Evolutionary conservation across 2,329 filamentous ascomycete species (phyloP).

Genomic region (Aspergillus sp.): DNA sequence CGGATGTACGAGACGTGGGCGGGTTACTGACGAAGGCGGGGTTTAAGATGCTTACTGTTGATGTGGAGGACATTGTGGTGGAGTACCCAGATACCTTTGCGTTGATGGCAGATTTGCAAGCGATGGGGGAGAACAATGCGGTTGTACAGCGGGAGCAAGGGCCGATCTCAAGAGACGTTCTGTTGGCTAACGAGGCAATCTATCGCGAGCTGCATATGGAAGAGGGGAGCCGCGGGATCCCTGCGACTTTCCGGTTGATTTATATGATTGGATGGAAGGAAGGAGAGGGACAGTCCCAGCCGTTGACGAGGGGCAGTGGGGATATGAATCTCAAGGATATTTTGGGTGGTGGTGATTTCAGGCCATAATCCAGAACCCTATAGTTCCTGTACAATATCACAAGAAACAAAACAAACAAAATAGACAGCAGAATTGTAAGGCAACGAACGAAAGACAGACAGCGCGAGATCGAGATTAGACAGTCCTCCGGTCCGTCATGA

Average conservation of each 20-base stretch:
- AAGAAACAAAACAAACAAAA: constrained; percentile 15
- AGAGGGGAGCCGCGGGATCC: constrained; percentile 63
- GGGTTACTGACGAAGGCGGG: constrained; percentile 82
- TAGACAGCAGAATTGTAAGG: neutral
- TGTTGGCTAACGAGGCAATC: constrained; percentile 84
- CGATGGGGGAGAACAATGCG: constrained; percentile 94
- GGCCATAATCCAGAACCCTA: constrained; percentile 21
- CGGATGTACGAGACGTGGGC: constrained; percentile 88
- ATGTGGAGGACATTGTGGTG: constrained; percentile 95
- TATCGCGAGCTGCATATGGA: constrained; percentile 87
- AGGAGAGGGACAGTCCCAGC: constrained; percentile 73
- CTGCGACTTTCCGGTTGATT: constrained; percentile 91
- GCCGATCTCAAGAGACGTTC: constrained; percentile 73
- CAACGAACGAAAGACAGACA: neutral
- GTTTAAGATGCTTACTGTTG: constrained; percentile 94
- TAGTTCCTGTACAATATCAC: constrained; percentile 11
- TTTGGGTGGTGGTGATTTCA: constrained; percentile 50
- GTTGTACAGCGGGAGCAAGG: constrained; percentile 82
- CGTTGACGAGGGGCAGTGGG: constrained; percentile 78
- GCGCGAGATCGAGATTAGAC: constrained; percentile 52
- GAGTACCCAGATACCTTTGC: constrained; percentile 89
- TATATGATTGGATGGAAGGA: constrained; percentile 99
- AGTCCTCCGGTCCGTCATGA: constrained; percentile 94
- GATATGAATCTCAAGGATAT: constrained; percentile 87
- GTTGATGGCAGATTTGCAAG: constrained; percentile 89